Conservation (phyloP, 169 alveolate species). For the Blepharisma undulans region DNA sequence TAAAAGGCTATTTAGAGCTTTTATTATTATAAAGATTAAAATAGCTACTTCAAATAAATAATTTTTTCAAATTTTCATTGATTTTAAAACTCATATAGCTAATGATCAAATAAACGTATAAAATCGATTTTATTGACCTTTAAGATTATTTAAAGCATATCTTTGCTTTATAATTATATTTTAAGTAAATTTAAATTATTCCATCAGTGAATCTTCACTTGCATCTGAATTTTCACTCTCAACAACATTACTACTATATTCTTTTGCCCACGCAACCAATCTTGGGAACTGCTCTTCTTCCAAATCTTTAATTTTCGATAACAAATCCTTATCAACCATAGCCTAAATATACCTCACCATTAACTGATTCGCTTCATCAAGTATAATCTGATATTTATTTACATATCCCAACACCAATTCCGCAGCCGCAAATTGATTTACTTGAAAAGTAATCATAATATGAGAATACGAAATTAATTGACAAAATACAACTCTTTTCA, state of each 20-base stretch:
- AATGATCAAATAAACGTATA: no score
- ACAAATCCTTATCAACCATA: not conserved
- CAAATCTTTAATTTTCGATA: not conserved
- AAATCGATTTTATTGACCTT: no score
- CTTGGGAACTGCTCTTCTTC: not conserved
- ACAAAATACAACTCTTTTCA: not conserved
- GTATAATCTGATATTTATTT: not conserved
- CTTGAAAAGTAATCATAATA: not conserved
- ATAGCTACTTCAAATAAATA: no score
- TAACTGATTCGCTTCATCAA: not conserved
- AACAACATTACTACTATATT: not conserved
- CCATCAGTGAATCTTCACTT: not conserved
- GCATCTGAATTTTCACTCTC: not conserved
- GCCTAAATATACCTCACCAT: not conserved
- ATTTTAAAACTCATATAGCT: no score
- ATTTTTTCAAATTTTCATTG: no score
- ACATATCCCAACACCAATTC: not conserved
- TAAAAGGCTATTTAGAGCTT: no score
- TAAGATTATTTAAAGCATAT: no score
- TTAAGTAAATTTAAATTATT: not conserved
- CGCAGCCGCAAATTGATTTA: not conserved
- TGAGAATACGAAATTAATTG: not conserved
- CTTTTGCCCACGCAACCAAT: not conserved
- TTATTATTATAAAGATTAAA: no score
- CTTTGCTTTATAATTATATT: no score